These are phyloP conservation scores for Cochlearia excelsa DNA, from an alignment of 345 rosid species.

Conservation along the genomic window DNA sequence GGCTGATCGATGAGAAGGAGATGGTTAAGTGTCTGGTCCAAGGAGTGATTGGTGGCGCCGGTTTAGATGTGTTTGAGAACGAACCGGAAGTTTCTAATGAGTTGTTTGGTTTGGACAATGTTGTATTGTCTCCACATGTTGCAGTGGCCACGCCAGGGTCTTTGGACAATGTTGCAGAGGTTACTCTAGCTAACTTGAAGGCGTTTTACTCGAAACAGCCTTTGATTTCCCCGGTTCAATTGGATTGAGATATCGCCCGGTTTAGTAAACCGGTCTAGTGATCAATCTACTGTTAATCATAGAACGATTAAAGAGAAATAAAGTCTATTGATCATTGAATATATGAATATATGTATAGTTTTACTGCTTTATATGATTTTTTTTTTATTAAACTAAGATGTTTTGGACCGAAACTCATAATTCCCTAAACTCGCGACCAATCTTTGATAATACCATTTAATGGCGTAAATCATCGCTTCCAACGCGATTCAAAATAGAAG, in stretches of 20 bases:
- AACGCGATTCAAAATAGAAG: too few species aligned
- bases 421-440: too few species aligned
- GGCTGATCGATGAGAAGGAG: conserved; percentile 44
- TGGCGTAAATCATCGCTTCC: too few species aligned
- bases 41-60: conserved; percentile 72
- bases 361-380: too few species aligned
- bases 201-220: conserved; percentile 66
- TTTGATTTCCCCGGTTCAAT: conserved; percentile 38
- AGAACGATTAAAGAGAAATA: too few species aligned
- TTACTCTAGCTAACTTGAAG: conserved; percentile 50
- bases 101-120: conserved; percentile 55
- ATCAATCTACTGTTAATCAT: too few species aligned
- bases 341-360: too few species aligned
- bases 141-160: conserved; percentile 57
- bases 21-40: conserved; percentile 49
- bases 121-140: conserved; percentile 66
- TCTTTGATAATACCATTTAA: too few species aligned
- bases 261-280: conserved; percentile 16
- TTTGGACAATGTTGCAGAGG: conserved; percentile 35
- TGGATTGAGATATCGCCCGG: conserved; percentile 23
- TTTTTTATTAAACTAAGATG: too few species aligned
- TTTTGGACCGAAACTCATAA: too few species aligned
- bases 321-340: too few species aligned
- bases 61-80: conserved; percentile 77
- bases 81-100: conserved; percentile 62